A percentile compares a stretch with the other conserved stretches of the same genome.
Evolutionary conservation across 352 stramenopile species (phyloP).

Genomic region (Globisporangium parvum): DNA sequence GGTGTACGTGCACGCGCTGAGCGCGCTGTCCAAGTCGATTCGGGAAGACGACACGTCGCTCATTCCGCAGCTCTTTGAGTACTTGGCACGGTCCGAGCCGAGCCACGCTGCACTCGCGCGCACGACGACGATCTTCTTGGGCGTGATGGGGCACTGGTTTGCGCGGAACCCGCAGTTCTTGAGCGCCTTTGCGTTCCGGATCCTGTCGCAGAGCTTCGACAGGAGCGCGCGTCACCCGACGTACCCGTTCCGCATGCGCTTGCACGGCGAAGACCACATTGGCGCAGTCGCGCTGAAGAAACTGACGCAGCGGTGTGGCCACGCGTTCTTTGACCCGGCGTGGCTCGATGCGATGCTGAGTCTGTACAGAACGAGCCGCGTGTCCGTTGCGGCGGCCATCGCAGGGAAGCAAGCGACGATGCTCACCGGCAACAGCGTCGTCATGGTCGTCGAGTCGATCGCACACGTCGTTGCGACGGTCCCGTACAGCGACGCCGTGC

Average conservation of each 20-base stretch:
- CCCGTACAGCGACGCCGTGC: slow-evolving; percentile 57
- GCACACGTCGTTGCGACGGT: slow-evolving; percentile 57
- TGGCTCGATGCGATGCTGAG: slow-evolving; percentile 72
- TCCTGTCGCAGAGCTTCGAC: slow-evolving; percentile 67
- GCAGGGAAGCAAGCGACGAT: slow-evolving; percentile 12
- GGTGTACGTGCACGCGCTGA: slow-evolving; percentile 81
- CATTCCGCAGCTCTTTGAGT: slow-evolving; percentile 66
- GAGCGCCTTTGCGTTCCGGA: slow-evolving; percentile 51
- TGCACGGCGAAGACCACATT: slow-evolving; percentile 51
- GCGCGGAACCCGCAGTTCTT: slow-evolving; percentile 54
- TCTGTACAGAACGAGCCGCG: slow-evolving; percentile 46
- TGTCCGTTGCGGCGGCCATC: slow-evolving; percentile 3
- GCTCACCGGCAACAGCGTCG: slow-evolving; percentile 39
- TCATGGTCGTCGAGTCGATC: slow-evolving; percentile 64
- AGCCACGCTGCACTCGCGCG: slow-evolving; percentile 50
- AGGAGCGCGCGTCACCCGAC: slow-evolving; percentile 24
- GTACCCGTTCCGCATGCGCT: slow-evolving; percentile 39
- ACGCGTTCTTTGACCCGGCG: slow-evolving; percentile 50
- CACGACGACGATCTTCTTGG: slow-evolving; percentile 67
- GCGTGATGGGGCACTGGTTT: slow-evolving; percentile 70
- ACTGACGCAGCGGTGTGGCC: slow-evolving; percentile 53
- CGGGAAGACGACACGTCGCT: slow-evolving; percentile 71
- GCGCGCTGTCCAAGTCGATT: slow-evolving; percentile 76
- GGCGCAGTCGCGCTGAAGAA: slow-evolving; percentile 68
- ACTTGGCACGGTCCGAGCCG: slow-evolving; percentile 59